These are phyloP conservation scores for Leucocoprinus birnbaumii DNA, from an alignment of 768 basidiomycete species.

Conservation along the genomic window DNA sequence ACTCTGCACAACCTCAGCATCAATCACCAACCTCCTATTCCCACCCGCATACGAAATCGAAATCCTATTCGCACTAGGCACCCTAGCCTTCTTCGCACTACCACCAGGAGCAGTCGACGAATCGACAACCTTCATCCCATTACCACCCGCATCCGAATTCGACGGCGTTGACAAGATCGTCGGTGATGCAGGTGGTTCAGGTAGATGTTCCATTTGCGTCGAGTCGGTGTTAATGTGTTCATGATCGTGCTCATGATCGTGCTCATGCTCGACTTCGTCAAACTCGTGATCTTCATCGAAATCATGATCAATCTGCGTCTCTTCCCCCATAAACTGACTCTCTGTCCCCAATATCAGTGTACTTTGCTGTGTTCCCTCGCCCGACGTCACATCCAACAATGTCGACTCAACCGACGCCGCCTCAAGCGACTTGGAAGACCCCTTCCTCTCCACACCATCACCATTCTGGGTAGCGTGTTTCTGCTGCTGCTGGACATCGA, in stretches of 20 bases:
- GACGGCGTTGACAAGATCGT: slow-evolving; percentile 38
- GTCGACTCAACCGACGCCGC: slow-evolving; percentile 51
- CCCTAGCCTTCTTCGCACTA: slow-evolving; percentile 25
- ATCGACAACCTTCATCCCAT: slow-evolving; percentile 25
- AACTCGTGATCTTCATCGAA: slow-evolving; percentile 3
- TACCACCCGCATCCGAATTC: slow-evolving; percentile 40
- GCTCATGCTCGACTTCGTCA: background rate
- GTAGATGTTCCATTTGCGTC: slow-evolving; percentile 42
- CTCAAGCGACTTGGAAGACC: slow-evolving; percentile 36
- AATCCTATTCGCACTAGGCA: slow-evolving; percentile 79
- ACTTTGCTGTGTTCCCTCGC: slow-evolving; percentile 22
- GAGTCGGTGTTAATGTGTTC: slow-evolving; percentile 16
- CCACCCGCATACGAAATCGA: slow-evolving; percentile 95
- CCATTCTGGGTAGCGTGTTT: background rate
- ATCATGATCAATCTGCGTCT: slow-evolving; percentile 19
- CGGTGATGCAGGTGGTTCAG: slow-evolving; percentile 60
- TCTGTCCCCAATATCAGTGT: background rate
- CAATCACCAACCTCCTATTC: slow-evolving; percentile 80
- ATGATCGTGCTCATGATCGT: slow-evolving; percentile 10
- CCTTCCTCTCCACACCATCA: background rate
- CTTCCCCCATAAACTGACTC: slow-evolving; percentile 2
- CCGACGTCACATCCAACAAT: slow-evolving; percentile 37
- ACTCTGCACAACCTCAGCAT: slow-evolving; percentile 82
- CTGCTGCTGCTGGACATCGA: slow-evolving; percentile 37
- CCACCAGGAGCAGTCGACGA: background rate